Base-by-base conservation (phyloP, 1,284 basidiomycete species). In the Coriolopsis trogii region DNA sequence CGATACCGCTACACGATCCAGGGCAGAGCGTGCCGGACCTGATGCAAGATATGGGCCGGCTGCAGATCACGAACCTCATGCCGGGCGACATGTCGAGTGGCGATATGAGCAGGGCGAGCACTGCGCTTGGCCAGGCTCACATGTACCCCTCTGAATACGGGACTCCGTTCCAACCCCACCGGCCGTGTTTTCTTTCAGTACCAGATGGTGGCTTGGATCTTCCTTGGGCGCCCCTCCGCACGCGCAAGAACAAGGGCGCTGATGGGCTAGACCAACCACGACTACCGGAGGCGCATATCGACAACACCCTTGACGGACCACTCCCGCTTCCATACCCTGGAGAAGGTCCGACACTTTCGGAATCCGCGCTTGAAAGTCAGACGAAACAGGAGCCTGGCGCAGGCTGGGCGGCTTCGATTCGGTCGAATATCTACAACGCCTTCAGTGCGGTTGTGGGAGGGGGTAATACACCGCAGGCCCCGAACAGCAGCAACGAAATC, bases 71-170 rank as follows among this genome's bases (percentile, higher is more conserved):
- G 23, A 77, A 78, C 60, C 67, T 73, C 44, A 63, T 70, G 15
- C 73, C 75, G 2, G 76, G 75, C 7, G 76, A 78, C 41, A 51
- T 73, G 38, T 67, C 67, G 3, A 67, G 73, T 6, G 73, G 73
- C 48, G 73, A 74, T 20, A 58, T 58, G 29, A 70, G 73, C 48
- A 60, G 68, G 8, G 61, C 67, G 8, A 61, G 60, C 38, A 67
- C 68, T 6, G 62, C 63, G 13, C 55, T 65, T 8, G 63, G 59
- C 7, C 44, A 59, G 24, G 47, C 26, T 9, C 45, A 48, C 23
- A 43, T 49, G 8, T 43, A 34, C 20, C 46, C 56, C n/a, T 39
- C 46, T 13, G 59, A 64, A 18, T 57, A 56, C 41, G 65, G 63
- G 13, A 63, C 63, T 9, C 66, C 62, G 10, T 60, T 57, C 48